Percentiles rank a stretch among this genome's conserved stretches.
Evolutionary conservation across 2,329 filamentous ascomycete species (phyloP).

Genomic region (Neofusicoccum cordaticola): DNA sequence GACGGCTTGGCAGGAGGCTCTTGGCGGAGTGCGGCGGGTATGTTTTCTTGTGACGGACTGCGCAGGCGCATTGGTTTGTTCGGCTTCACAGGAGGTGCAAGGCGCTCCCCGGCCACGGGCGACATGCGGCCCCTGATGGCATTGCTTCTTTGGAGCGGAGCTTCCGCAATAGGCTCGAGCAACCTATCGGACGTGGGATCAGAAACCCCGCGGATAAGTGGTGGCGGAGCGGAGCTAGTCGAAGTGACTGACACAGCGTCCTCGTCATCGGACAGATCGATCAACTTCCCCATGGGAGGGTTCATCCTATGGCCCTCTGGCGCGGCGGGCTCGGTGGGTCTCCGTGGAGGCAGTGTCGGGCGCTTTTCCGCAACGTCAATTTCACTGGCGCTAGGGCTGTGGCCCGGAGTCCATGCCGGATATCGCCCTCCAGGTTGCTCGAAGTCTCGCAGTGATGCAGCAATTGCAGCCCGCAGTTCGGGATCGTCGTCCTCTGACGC

Average conservation of each 20-base stretch:
- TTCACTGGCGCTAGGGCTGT: conserved; percentile 32
- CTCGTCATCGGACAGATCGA: conserved; percentile 48
- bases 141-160: conserved; percentile 21
- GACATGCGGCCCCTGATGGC: conserved; percentile 10
- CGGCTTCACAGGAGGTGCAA: conserved; percentile 9
- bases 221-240: conserved; percentile 20
- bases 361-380: conserved; percentile 33
- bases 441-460: conserved; percentile 46
- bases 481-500: conserved; percentile 45
- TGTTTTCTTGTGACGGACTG: conserved; percentile 34
- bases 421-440: conserved; percentile 34
- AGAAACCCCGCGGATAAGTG: conserved; percentile 25
- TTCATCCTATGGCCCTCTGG: conserved; percentile 24
- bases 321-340: conserved; percentile 25
- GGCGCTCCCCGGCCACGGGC: neutral
- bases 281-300: conserved; percentile 39
- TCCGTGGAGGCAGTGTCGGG: conserved; percentile 38
- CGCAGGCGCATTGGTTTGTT: conserved; percentile 37
- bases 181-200: conserved; percentile 24
- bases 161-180: conserved; percentile 19
- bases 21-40: conserved; percentile 20
- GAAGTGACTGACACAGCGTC: conserved; percentile 18
- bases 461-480: conserved; percentile 47
- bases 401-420: conserved; percentile 29
- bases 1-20: conserved; percentile 18